Evolutionary conservation across 192 early-diverging fungal species (phyloP), one percentile per base, ranked within the genome.

Genomic region (Coemansia sp.): DNA sequence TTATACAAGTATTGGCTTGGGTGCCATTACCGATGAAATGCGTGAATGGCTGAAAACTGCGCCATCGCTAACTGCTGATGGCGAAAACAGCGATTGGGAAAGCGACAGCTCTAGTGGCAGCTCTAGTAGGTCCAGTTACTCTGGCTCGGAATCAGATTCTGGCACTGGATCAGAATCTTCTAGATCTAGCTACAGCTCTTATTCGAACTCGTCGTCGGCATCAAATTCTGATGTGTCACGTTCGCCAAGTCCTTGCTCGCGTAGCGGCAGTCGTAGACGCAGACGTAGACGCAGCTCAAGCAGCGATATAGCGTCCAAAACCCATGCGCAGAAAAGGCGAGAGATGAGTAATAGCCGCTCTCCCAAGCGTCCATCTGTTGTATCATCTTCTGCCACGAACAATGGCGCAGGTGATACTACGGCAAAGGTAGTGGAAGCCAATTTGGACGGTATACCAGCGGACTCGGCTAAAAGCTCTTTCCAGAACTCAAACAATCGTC

Each of bases 1-100:
- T 73, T 98, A 93, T 64, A 97, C 94, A 0, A 90, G 87, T 68
- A 96, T 98, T 71, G 93, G 90, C 19, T 72, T 98, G 26, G 96
- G 95, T 67, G 91, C 87, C 2, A 70, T 98, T 50, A 97, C 95
- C 1, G 94, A 94, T 26, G 94, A 96, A 19, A 82, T 98, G 67
- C 88, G 96, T 66, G 94, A 95, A 65, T 86, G 88, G 68, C 84
- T 94, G 24, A 88, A 89, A 67, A 85, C 82, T 50, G 87, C 84
- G 9, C 74, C 77, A 8, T 25, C 47, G 14, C 49, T 54, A 5
- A 41, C 57, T 8, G 68, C 54, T 26, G 54, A 54, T 4, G n/a
- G 56, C 22, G 50, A 10, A 27, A 61, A 57, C 31, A 67, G 60
- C 26, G 65, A 58, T 44, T 67, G 56, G 16, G 71, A 64, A 19